Evolutionary conservation across 2,329 filamentous ascomycete genomes (phyloP).

Genomic region (Ceratocystis harringtonii): DNA sequence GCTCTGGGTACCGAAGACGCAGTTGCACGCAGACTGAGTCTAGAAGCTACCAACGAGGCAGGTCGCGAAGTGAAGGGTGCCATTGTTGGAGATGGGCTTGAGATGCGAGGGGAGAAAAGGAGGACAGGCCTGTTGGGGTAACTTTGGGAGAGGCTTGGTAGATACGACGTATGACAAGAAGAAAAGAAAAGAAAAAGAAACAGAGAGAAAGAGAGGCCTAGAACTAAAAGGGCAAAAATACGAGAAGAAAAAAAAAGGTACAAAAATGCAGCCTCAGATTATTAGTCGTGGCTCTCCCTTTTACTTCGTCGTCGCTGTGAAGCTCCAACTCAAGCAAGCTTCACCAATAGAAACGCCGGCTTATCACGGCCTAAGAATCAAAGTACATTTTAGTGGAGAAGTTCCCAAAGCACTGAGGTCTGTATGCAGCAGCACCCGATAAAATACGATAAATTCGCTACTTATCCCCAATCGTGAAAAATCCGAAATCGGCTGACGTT

Average conservation of each 20-base stretch:
- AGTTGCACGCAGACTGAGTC: constrained; percentile 8
- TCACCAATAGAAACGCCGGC: constrained; percentile 18
- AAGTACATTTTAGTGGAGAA: neutral
- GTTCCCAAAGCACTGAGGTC: neutral
- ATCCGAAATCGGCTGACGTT: neutral
- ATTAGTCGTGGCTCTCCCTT: neutral
- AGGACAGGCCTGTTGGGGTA: neutral
- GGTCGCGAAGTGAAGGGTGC: constrained; percentile 11
- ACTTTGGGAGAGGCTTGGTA: neutral
- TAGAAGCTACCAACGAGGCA: constrained; percentile 11
- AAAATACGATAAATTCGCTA: neutral
- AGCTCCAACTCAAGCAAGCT: neutral
- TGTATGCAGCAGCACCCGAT: neutral
- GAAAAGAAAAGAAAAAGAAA: neutral
- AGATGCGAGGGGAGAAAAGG: neutral
- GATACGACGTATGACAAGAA: neutral
- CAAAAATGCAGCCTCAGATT: neutral
- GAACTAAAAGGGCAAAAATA: neutral
- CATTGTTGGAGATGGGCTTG: constrained; percentile 7
- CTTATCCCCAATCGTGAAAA: neutral
- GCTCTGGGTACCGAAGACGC: constrained; percentile 1
- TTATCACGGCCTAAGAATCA: constrained; percentile 23
- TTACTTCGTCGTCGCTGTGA: constrained; percentile 10
- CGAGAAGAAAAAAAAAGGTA: neutral
- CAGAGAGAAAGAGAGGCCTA: neutral